Evolutionary conservation across 2,329 filamentous ascomycete species (phyloP).

Genomic region (Camillea tinctor): DNA sequence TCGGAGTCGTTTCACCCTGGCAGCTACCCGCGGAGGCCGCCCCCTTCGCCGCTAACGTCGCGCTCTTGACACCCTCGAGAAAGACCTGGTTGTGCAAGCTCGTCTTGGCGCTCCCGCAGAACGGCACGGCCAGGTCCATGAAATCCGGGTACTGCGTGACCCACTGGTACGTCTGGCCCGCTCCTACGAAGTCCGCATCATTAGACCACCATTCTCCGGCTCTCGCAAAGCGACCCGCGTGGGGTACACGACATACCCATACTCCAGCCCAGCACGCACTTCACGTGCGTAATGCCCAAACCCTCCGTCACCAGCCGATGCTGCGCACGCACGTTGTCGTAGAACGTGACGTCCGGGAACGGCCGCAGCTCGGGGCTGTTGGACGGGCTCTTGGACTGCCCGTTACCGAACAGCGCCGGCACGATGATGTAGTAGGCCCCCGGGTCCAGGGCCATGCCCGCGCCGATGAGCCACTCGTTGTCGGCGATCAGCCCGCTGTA

Average conservation of each 20-base stretch:
- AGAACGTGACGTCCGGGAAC: conserved; percentile 63
- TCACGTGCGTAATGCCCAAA: conserved; percentile 57
- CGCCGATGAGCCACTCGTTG: conserved; percentile 73
- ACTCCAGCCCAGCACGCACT: conserved; percentile 66
- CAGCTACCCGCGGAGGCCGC: conserved; percentile 50
- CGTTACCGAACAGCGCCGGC: conserved; percentile 67
- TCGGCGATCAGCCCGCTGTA: conserved; percentile 62
- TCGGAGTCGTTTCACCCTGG: conserved; percentile 40
- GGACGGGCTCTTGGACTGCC: conserved; percentile 66
- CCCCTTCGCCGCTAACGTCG: conserved; percentile 57
- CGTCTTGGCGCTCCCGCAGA: conserved; percentile 64
- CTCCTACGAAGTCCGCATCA: conserved; percentile 41
- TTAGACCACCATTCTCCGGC: no score
- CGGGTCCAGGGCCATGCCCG: conserved; percentile 63
- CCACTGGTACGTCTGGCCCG: conserved; percentile 65
- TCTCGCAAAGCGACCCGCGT: no score
- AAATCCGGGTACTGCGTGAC: conserved; percentile 62
- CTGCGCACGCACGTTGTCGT: conserved; percentile 69
- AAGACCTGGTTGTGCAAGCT: conserved; percentile 68
- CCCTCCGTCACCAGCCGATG: conserved; percentile 63
- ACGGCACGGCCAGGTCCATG: conserved; percentile 63
- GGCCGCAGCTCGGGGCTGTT: conserved; percentile 54
- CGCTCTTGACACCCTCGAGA: conserved; percentile 55
- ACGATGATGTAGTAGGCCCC: conserved; percentile 58
- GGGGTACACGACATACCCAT: conserved; percentile 44